Conservation (phyloP, 1,284 basidiomycete species). For the Xerocomus amazonicus region DNA sequence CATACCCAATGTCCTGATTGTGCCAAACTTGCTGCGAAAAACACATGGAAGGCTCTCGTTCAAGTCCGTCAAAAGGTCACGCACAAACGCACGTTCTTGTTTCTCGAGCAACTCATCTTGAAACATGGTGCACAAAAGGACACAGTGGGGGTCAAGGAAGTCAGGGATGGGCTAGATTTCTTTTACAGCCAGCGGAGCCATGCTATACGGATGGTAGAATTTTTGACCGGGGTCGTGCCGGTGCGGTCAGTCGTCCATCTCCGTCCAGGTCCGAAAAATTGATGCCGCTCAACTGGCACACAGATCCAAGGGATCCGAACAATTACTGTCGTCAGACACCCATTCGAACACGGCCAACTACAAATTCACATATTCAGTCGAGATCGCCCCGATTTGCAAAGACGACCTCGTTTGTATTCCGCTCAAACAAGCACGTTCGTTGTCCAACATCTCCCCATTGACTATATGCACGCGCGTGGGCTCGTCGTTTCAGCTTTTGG, state of each 20-base stretch:
- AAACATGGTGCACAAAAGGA: slow-evolving; percentile 98
- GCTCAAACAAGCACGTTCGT: slow-evolving; percentile 71
- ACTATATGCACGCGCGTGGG: slow-evolving; percentile 89
- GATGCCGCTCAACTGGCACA: background rate
- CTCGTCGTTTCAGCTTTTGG: slow-evolving; percentile 88
- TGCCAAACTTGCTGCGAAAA: slow-evolving; percentile 92
- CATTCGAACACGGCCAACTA: slow-evolving; percentile 93
- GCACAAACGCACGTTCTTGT: slow-evolving; percentile 97
- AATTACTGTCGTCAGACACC: slow-evolving; percentile 89
- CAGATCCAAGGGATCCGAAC: slow-evolving; percentile 90
- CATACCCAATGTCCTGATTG: slow-evolving; percentile 96
- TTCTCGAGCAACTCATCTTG: slow-evolving; percentile 95
- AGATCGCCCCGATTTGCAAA: slow-evolving; percentile 96
- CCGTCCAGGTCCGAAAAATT: background rate
- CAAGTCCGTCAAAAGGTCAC: slow-evolving; percentile 98
- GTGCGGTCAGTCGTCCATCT: slow-evolving; percentile 55
- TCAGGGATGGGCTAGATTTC: slow-evolving; percentile 94
- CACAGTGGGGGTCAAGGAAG: slow-evolving; percentile 90
- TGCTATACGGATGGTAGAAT: slow-evolving; percentile 98
- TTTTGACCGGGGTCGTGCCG: slow-evolving; percentile 85
- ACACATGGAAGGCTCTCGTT: slow-evolving; percentile 96
- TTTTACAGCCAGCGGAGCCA: slow-evolving; percentile 91
- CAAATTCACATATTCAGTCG: slow-evolving; percentile 97
- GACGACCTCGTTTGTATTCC: slow-evolving; percentile 95
- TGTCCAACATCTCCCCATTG: slow-evolving; percentile 88